Evolutionary conservation across 2,329 filamentous ascomycete genomes (phyloP).

Genomic region (Trichoderma endophyticum): DNA sequence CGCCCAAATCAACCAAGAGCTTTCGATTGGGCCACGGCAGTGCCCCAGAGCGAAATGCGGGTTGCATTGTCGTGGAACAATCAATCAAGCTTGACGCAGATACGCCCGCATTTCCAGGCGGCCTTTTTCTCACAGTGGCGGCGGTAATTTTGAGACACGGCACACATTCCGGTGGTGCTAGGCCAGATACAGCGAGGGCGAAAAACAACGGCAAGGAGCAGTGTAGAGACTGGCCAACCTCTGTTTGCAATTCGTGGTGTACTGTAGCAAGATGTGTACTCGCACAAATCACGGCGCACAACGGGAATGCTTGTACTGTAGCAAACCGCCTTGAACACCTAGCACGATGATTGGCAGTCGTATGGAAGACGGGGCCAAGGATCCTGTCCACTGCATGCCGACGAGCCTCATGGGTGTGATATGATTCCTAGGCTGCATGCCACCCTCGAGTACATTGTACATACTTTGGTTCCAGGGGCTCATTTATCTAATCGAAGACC

Average conservation of each 20-base stretch:
- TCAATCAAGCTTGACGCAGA: constrained; percentile 5
- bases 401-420: not conserved
- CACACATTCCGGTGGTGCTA: not conserved
- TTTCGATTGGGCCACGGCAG: not conserved
- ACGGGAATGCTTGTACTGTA: not conserved
- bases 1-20: not conserved
- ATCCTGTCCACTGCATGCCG: not conserved
- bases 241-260: not conserved
- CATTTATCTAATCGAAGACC: not conserved
- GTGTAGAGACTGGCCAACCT: not conserved
- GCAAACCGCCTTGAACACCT: not conserved
- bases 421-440: not conserved
- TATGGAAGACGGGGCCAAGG: not conserved
- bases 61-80: not conserved
- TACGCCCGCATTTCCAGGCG: not conserved
- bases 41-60: not conserved
- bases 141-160: constrained; percentile 11
- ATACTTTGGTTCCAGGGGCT: not conserved
- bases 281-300: not conserved
- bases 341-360: not conserved
- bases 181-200: not conserved
- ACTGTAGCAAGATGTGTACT: not conserved
- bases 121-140: not conserved
- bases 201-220: not conserved
- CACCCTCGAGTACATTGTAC: not conserved